phyloP scores from a whole-genome alignment of 2,329 filamentous ascomycete species.

The Claviceps monticola region DNA sequence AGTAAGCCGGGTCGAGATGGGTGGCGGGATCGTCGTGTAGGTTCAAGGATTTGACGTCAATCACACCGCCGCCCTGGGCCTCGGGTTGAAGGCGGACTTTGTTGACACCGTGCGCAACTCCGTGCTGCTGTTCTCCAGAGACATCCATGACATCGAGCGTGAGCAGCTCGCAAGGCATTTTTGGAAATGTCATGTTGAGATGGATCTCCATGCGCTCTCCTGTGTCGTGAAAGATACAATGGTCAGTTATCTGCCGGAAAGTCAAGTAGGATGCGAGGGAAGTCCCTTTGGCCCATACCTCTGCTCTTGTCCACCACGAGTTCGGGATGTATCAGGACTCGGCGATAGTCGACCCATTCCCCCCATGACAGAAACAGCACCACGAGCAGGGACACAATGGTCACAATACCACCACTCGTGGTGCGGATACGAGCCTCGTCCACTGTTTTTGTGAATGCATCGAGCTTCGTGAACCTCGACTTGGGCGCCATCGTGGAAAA shows the following conservation, averaged over 20 bases:
- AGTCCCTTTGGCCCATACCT: slow-evolving; percentile 38
- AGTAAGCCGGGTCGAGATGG: slow-evolving; percentile 86
- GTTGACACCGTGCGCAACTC: slow-evolving; percentile 80
- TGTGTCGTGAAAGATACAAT: slow-evolving; percentile 18
- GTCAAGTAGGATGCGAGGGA: too few relatives aligned
- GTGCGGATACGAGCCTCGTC: slow-evolving; percentile 95
- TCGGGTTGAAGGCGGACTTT: slow-evolving; percentile 71
- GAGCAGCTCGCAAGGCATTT: slow-evolving; percentile 84
- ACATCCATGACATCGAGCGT: slow-evolving; percentile 99
- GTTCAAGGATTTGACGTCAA: slow-evolving; percentile 54
- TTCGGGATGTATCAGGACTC: slow-evolving; percentile 77
- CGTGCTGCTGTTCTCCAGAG: slow-evolving; percentile 89
- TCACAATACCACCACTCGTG: slow-evolving; percentile 89
- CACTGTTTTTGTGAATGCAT: slow-evolving; percentile 98
- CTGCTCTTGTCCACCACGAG: slow-evolving; percentile 91
- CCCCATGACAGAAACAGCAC: slow-evolving; percentile 84
- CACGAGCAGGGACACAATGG: slow-evolving; percentile 75
- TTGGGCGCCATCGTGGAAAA: slow-evolving; percentile 59
- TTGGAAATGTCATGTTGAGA: slow-evolving; percentile 91
- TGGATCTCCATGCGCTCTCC: slow-evolving; percentile 99
- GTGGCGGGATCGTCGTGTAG: slow-evolving; percentile 52
- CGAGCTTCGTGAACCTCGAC: slow-evolving; percentile 88
- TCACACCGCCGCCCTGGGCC: slow-evolving; percentile 60
- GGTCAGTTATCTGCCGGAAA: slow-evolving; percentile 5
- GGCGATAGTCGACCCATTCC: slow-evolving; percentile 90